Base-by-base conservation (phyloP, 352 stramenopile species). In the Phytopythium ostracodes region DNA sequence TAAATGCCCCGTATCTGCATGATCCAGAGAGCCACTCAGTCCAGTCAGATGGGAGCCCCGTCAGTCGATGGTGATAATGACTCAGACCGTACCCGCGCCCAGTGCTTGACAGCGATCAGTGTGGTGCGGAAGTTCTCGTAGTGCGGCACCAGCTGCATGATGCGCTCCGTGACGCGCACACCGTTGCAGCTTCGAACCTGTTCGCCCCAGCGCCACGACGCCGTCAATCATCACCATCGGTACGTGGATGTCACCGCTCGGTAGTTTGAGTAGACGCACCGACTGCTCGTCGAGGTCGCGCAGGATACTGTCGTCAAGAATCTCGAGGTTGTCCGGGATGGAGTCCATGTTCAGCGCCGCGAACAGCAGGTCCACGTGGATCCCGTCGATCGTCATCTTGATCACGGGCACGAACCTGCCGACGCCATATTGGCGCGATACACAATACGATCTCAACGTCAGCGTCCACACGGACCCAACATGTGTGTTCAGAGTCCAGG, bases 361-460 rank as follows among this genome's bases (percentile, higher is more conserved):
- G 72, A 98, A 99, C 4, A 99, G 78, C 53, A 99, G 71, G 67
- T 99, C 95, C 49, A 98, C 88, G 8, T 89, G 71, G 54, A 98
- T 90, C 1, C 77, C 86, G 29, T 96, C 74, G 33, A 98, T 77
- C 58, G 89, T 88, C 79, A 98, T 96, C 70, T 98, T 98, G 65
- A 98, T 93, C 33, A 98, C 89, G 0, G 96, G 94, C 42, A 94
- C 83, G 46, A 89, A 94, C 22, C 83, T 92, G 40, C 25, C 55
- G 38, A 6, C 10, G 62, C 12, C 6, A n/a, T 42, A 56, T n/a
- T n/a, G 49, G 4, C 36, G 33, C 31, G 25, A 51, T 15, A 42
- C 33, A 31, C 35, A 62, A 18, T 11, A 43, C 36, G 17, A 4
- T n/a, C n/a, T 1, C 18, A 22, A 20, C 42, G 42, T 9, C 31